phyloP scores from a whole-genome alignment of 331 rosid genomes.

The Stylosanthes scabra region DNA sequence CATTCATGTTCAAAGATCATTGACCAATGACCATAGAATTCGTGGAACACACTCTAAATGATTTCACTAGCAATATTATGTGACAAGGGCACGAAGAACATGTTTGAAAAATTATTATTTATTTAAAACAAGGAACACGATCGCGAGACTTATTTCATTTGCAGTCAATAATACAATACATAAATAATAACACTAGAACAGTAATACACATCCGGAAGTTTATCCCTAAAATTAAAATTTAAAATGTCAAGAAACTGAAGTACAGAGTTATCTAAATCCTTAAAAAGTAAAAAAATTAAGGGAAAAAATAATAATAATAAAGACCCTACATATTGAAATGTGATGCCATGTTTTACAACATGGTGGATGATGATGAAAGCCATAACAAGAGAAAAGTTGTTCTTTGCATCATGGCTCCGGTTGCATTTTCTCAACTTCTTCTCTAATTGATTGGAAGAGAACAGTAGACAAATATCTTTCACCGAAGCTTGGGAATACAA shows the following conservation, averaged over 20 bases:
- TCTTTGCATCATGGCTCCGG: constrained; percentile 82
- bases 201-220: constrained; percentile 29
- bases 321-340: constrained; percentile 1
- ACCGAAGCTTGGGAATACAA: constrained; percentile 92
- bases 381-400: constrained; percentile 16
- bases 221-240: constrained; percentile 5
- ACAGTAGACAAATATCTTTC: constrained; percentile 83
- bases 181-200: constrained; percentile 10
- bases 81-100: neutral
- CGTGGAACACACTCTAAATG: neutral
- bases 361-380: constrained; percentile 16
- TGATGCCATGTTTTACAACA: constrained; percentile 21
- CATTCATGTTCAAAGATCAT: neutral
- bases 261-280: constrained; percentile 24
- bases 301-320: neutral
- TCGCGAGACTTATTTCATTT: neutral
- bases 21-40: neutral
- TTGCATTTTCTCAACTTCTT: constrained; percentile 95
- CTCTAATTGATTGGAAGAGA: constrained; percentile 91
- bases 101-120: constrained; percentile 32
- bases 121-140: constrained; percentile 6
- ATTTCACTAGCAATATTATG: neutral
- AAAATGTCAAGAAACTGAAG: constrained; percentile 34
- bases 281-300: constrained; percentile 36
- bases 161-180: neutral